Conservation (phyloP, 768 basidiomycete species). For the Sporobolomyces roseus region DNA sequence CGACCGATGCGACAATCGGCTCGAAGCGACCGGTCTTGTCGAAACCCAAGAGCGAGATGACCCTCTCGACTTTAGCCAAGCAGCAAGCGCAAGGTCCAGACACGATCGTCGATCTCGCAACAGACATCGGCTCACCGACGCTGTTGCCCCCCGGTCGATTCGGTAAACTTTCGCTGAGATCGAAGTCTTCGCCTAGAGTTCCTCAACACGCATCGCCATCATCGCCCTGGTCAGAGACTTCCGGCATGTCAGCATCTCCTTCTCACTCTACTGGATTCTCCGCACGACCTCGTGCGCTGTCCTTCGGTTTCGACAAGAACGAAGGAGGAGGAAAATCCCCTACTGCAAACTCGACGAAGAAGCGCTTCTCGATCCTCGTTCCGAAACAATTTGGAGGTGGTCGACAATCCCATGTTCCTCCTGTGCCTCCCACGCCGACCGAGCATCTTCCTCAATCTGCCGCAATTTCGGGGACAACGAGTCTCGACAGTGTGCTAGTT, state of each 20-base stretch:
- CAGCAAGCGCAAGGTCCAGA: slow-evolving; percentile 3
- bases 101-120: too few species aligned
- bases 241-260: too few species aligned
- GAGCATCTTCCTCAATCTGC: too few species aligned
- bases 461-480: too few species aligned
- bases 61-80: slow-evolving; percentile 2
- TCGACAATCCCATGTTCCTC: slow-evolving; percentile 3
- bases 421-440: slow-evolving; percentile 7
- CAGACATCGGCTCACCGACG: too few species aligned
- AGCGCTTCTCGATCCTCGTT: slow-evolving; percentile 20
- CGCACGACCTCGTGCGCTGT: too few species aligned
- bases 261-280: too few species aligned
- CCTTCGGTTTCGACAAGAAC: too few species aligned
- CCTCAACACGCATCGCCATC: background rate
- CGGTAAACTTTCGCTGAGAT: background rate
- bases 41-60: slow-evolving; percentile 32
- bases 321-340: background rate
- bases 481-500: too few species aligned
- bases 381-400: background rate
- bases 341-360: slow-evolving; percentile 15
- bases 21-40: background rate
- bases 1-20: background rate
- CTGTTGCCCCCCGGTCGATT: background rate
- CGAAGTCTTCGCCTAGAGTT: slow-evolving; percentile 23
- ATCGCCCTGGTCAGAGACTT: background rate